Percentiles rank a stretch among this genome's conserved stretches.
These are phyloP conservation scores for Zygosaccharomyces siamensis DNA, from an alignment of 805 yeast genomes.

Conservation along the genomic window DNA sequence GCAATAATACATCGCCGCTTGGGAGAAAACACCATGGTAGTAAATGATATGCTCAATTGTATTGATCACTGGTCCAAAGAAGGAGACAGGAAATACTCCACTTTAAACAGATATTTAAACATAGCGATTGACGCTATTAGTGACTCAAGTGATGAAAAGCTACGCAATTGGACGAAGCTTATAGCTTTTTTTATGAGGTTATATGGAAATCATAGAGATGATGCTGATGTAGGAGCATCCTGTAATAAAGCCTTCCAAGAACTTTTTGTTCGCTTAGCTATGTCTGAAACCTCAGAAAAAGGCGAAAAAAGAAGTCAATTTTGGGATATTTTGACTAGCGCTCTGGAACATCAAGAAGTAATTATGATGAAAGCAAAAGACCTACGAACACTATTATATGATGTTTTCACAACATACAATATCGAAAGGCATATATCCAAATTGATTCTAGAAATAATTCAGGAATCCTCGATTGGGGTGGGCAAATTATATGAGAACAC, in stretches of 20 bases:
- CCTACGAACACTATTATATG: conserved; percentile 54
- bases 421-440: conserved; percentile 56
- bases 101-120: conserved; percentile 9
- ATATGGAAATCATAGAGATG: conserved; percentile 8
- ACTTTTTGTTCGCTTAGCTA: conserved; percentile 22
- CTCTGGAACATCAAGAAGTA: conserved; percentile 46
- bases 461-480: conserved; percentile 49
- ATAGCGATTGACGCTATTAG: conserved; percentile 17
- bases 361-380: conserved; percentile 53
- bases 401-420: conserved; percentile 58
- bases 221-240: conserved; percentile 3
- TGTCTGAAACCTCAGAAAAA: conserved; percentile 16
- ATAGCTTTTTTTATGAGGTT: conserved; percentile 21
- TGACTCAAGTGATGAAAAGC: conserved; percentile 7
- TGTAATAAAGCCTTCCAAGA: conserved; percentile 19
- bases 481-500: conserved; percentile 41
- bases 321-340: conserved; percentile 48
- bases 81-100: background rate
- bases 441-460: conserved; percentile 49
- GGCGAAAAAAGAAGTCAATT: conserved; percentile 38
- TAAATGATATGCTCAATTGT: conserved; percentile 16
- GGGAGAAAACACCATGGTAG: conserved; percentile 15
- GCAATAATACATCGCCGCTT: conserved; percentile 19
- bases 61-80: conserved; percentile 17
- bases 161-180: conserved; percentile 24